phyloP scores from a whole-genome alignment of 805 yeast species.

The Candida nanaspora region DNA sequence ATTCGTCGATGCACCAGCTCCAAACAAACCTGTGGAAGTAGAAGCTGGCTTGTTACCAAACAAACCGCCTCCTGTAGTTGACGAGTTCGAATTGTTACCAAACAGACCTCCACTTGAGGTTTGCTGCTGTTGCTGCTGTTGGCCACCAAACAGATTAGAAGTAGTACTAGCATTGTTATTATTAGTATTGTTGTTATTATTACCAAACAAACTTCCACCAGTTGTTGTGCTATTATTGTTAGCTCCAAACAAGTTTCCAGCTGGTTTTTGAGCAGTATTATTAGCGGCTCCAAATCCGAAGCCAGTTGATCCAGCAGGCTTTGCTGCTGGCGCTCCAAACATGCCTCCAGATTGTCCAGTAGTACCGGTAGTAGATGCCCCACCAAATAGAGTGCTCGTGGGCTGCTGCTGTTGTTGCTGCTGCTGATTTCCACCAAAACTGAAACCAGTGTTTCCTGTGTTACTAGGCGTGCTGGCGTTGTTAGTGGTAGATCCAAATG shows the following conservation, averaged over 20 bases:
- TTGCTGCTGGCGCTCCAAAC: too few relatives aligned
- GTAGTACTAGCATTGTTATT: too few relatives aligned
- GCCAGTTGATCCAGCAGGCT: slow-evolving; percentile 6
- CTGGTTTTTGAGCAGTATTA: slow-evolving; percentile 6
- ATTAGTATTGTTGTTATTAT: background rate
- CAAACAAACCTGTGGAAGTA: slow-evolving; percentile 21
- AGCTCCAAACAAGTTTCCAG: slow-evolving; percentile 17
- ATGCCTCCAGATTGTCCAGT: too few relatives aligned
- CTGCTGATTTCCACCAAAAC: background rate
- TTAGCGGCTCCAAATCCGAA: slow-evolving; percentile 19
- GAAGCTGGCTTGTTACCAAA: slow-evolving; percentile 15
- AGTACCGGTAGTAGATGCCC: background rate
- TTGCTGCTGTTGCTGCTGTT: background rate
- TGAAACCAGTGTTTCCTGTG: background rate
- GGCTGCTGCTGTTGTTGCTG: background rate
- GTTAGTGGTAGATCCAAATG: background rate
- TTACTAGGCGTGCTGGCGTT: too few relatives aligned
- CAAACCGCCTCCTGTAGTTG: slow-evolving; percentile 13
- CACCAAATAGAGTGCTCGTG: background rate
- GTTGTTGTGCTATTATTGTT: slow-evolving; percentile 14
- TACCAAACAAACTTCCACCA: slow-evolving; percentile 7
- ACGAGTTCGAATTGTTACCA: background rate
- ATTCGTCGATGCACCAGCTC: slow-evolving; percentile 9
- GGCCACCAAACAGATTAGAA: slow-evolving; percentile 17
- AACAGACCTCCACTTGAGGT: background rate